Percentiles rank a stretch among this genome's conserved stretches.
Conservation (phyloP, 495 filamentous ascomycete genomes). For the Penicillium paradoxum region DNA sequence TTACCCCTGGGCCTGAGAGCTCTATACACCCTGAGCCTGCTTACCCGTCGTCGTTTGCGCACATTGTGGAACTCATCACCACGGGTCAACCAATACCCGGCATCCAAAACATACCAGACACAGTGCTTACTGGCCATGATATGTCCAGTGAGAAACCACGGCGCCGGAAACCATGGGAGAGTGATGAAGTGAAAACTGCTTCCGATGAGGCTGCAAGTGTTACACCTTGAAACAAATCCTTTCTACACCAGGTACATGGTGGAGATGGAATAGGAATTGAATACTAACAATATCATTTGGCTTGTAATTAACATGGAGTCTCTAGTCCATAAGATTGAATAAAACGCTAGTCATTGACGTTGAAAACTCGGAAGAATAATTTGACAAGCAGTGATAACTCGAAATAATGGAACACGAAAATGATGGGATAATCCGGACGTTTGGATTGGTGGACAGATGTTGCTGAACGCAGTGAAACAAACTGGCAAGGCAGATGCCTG, state of each 20-base stretch:
- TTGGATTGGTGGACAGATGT: background rate
- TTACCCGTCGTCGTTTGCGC: constrained; percentile 82
- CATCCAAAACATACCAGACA: constrained; percentile 84
- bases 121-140: constrained; percentile 62
- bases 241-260: background rate
- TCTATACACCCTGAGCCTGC: constrained; percentile 41
- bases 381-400: constrained; percentile 10
- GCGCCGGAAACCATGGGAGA: constrained; percentile 81
- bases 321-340: background rate
- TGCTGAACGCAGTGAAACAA: background rate
- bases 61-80: constrained; percentile 84
- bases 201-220: constrained; percentile 5
- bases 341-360: constrained; percentile 1
- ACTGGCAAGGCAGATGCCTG: background rate
- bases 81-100: constrained; percentile 81
- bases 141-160: constrained; percentile 44
- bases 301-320: constrained; percentile 3
- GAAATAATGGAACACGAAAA: constrained; percentile 13
- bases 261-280: background rate
- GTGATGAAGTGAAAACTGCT: constrained; percentile 21
- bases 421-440: background rate
- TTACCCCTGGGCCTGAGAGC: background rate
- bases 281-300: constrained; percentile 6
- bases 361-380: constrained; percentile 18
- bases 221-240: background rate